phyloP scores from a whole-genome alignment of 345 rosid species.

The Gossypium raimondii region DNA sequence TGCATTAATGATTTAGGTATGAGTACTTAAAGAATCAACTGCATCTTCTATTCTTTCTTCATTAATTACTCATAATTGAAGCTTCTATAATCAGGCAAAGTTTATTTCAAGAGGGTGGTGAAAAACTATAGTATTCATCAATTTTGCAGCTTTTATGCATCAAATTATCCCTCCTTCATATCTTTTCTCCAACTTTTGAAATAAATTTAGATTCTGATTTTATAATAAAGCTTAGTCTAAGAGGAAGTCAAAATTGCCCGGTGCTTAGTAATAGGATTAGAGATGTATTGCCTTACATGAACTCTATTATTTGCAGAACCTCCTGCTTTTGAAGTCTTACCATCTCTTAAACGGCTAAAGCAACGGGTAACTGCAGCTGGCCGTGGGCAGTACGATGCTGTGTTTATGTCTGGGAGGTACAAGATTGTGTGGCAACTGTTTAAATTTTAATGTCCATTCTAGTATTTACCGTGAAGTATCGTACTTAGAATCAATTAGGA shows the following conservation, averaged over 20 bases:
- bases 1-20: conserved; percentile 93
- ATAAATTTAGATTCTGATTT: not conserved
- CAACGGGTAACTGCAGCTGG: conserved; percentile 73
- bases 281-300: conserved; percentile 9
- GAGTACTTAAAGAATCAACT: conserved; percentile 15
- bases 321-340: conserved; percentile 91
- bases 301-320: conserved; percentile 48
- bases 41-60: not conserved
- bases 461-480: not conserved
- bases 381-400: conserved; percentile 78
- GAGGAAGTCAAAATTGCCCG: not conserved
- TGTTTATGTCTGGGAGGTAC: conserved; percentile 97
- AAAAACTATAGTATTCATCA: not conserved
- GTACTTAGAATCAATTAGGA: not conserved
- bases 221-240: not conserved
- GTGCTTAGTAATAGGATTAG: conserved; percentile 28
- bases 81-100: conserved; percentile 4
- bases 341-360: conserved; percentile 78
- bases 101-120: conserved; percentile 7
- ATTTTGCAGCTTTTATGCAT: not conserved
- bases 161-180: conserved; percentile 6
- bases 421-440: not conserved
- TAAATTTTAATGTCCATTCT: conserved; percentile 8
- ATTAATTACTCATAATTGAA: not conserved
- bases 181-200: not conserved